phyloP scores from a whole-genome alignment of 2,329 filamentous ascomycete species.

The Colletotrichum sp. region DNA sequence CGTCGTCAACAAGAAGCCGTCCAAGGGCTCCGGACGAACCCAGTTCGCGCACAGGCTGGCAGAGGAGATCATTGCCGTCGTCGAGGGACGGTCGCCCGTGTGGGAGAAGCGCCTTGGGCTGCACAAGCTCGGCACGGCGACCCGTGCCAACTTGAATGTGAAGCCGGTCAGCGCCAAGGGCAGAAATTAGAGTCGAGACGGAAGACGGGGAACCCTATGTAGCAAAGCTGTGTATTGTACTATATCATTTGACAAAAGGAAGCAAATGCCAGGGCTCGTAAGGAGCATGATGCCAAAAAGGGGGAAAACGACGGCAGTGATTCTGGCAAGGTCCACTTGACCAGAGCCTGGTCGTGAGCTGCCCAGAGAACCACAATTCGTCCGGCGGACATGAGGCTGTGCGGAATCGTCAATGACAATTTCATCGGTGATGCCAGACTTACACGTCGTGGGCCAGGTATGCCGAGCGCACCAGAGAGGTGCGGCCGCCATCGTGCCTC shows the following conservation, averaged over 20 bases:
- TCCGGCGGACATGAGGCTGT: neutral
- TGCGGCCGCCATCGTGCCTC: neutral
- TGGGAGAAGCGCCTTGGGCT: slow-evolving; percentile 83
- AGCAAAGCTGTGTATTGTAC: slow-evolving; percentile 23
- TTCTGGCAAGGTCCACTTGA: neutral
- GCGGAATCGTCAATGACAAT: neutral
- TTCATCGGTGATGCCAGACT: neutral
- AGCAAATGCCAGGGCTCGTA: neutral
- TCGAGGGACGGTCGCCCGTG: slow-evolving; percentile 81
- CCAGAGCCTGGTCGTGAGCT: neutral
- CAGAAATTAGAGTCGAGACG: neutral
- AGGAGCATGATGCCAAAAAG: neutral
- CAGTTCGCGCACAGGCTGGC: slow-evolving; percentile 81
- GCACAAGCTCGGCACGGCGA: slow-evolving; percentile 81
- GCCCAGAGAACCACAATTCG: neutral
- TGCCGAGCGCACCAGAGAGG: neutral
- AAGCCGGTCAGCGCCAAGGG: slow-evolving; percentile 34
- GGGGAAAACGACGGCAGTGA: neutral
- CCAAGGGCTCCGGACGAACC: slow-evolving; percentile 71
- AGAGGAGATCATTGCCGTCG: slow-evolving; percentile 84
- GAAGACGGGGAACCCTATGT: neutral
- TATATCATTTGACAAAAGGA: slow-evolving; percentile 5
- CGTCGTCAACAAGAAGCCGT: slow-evolving; percentile 78
- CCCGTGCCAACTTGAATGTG: slow-evolving; percentile 74
- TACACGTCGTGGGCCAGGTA: neutral